A percentile compares a stretch with the other conserved stretches of the same genome.
phyloP scores from a whole-genome alignment of 768 basidiomycete species.

The Boletus tomentosulus region DNA sequence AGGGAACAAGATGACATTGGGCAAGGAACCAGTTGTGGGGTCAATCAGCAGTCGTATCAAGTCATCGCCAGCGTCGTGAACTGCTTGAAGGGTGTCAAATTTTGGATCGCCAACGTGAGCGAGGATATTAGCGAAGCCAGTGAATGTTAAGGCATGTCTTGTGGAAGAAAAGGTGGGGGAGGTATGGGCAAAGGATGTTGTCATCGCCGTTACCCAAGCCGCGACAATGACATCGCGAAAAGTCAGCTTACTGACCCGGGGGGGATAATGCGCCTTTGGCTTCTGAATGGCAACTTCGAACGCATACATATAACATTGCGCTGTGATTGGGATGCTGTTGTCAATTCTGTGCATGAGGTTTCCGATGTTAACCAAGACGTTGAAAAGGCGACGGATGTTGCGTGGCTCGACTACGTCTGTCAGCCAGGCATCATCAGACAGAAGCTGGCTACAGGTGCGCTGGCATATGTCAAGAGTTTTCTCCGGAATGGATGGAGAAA shows the following conservation, averaged over 20 bases:
- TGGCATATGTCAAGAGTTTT: slow-evolving; percentile 29
- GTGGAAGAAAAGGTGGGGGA: slow-evolving; percentile 21
- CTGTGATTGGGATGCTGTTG: slow-evolving; percentile 26
- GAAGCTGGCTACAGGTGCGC: slow-evolving; percentile 31
- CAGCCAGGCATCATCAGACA: slow-evolving; percentile 24
- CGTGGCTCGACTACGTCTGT: slow-evolving; percentile 21
- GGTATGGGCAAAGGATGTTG: slow-evolving; percentile 25
- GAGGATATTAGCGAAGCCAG: slow-evolving; percentile 22
- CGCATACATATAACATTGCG: slow-evolving; percentile 38
- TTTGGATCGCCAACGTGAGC: slow-evolving; percentile 29
- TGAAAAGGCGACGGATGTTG: slow-evolving; percentile 42
- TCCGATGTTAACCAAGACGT: slow-evolving; percentile 40
- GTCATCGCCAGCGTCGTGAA: slow-evolving; percentile 32
- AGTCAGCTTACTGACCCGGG: slow-evolving; percentile 20
- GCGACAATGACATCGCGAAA: slow-evolving; percentile 39
- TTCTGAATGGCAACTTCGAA: slow-evolving; percentile 41
- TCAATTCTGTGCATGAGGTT: slow-evolving; percentile 33
- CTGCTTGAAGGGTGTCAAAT: slow-evolving; percentile 34
- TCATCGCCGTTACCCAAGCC: slow-evolving; percentile 33
- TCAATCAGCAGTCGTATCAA: slow-evolving; percentile 33
- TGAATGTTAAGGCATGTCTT: slow-evolving; percentile 14
- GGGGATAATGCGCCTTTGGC: slow-evolving; percentile 16
- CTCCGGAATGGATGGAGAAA: slow-evolving; percentile 28
- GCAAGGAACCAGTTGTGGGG: slow-evolving; percentile 37
- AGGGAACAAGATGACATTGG: slow-evolving; percentile 40